A percentile compares a stretch with the other conserved stretches of the same genome.
phyloP scores from a whole-genome alignment of 805 yeast species.

The Starmerella geochares region DNA sequence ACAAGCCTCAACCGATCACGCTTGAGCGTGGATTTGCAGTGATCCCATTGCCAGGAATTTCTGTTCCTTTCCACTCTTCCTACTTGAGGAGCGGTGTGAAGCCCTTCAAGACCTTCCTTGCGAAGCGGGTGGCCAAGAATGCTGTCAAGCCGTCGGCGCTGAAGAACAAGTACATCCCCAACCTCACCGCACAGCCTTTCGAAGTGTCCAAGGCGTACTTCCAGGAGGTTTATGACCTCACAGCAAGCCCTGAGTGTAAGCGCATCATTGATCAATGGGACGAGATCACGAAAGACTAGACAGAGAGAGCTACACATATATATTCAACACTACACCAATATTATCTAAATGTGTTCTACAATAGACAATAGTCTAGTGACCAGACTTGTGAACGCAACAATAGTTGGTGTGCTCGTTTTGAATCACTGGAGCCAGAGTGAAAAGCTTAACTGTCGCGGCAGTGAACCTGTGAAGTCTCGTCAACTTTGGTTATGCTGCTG shows the following conservation, averaged over 20 bases:
- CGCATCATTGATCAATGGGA: slow-evolving; percentile 93
- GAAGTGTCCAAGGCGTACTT: slow-evolving; percentile 93
- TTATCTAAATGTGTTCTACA: too few species aligned
- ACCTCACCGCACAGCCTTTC: slow-evolving; percentile 96
- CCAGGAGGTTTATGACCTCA: slow-evolving; percentile 86
- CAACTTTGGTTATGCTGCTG: too few species aligned
- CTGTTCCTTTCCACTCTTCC: slow-evolving; percentile 99
- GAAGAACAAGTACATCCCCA: slow-evolving; percentile 93
- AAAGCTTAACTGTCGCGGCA: too few species aligned
- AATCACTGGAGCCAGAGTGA: too few species aligned
- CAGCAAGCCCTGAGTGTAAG: slow-evolving; percentile 85
- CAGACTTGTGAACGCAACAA: too few species aligned
- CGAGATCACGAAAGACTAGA: slow-evolving; percentile 40
- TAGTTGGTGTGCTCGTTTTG: too few species aligned
- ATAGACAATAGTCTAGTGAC: too few species aligned
- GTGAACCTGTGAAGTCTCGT: too few species aligned
- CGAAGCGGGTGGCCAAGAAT: slow-evolving; percentile 87
- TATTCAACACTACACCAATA: background rate
- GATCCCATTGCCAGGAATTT: slow-evolving; percentile 94
- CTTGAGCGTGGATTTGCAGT: slow-evolving; percentile 97
- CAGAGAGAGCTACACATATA: too few species aligned
- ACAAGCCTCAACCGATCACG: slow-evolving; percentile 93
- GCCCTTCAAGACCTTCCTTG: slow-evolving; percentile 96
- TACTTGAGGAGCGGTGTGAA: slow-evolving; percentile 96
- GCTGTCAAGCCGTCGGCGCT: slow-evolving; percentile 91